phyloP scores from a whole-genome alignment of 345 rosid species.

The Cardiospermum halicacabum region DNA sequence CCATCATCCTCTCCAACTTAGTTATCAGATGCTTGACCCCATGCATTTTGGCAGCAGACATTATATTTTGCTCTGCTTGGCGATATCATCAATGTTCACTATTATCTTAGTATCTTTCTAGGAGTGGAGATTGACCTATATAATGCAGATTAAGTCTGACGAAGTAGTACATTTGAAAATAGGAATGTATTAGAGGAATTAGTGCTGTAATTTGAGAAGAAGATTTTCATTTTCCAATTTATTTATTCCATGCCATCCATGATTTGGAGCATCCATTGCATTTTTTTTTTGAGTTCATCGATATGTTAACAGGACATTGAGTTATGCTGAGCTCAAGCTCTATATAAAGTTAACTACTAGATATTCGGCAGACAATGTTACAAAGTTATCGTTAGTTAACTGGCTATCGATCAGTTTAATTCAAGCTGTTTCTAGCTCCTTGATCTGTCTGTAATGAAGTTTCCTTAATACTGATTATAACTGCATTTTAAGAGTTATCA shows the following conservation, averaged over 20 bases:
- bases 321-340: no score
- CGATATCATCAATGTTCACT: not conserved
- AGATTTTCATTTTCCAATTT: not conserved
- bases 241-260: not conserved
- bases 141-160: not conserved
- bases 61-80: not conserved
- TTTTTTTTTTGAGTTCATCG: not conserved
- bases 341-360: not conserved
- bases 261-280: not conserved
- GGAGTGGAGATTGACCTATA: not conserved
- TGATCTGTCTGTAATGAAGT: not conserved
- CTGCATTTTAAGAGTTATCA: no score
- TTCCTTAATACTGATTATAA: not conserved
- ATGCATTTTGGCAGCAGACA: not conserved
- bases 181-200: not conserved
- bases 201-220: not conserved
- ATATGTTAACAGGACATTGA: not conserved
- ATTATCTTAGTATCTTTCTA: not conserved
- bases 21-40: not conserved
- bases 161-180: not conserved
- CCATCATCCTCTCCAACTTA: not conserved
- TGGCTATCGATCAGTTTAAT: not conserved
- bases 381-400: not conserved
- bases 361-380: not conserved
- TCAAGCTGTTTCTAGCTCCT: not conserved